phyloP scores from a whole-genome alignment of 805 yeast species.

The Wickerhamiella azymoides region DNA sequence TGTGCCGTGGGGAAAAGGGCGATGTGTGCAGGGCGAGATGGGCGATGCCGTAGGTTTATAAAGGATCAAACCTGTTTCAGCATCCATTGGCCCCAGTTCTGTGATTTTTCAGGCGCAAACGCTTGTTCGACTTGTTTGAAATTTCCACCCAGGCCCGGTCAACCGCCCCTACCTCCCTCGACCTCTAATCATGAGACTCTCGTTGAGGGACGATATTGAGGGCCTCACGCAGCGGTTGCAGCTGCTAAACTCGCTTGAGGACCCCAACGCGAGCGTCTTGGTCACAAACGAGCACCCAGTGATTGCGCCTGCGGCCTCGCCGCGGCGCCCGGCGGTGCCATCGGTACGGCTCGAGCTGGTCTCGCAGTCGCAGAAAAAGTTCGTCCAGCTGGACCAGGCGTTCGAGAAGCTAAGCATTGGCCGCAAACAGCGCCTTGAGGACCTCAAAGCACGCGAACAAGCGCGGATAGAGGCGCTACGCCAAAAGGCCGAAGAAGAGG shows the following conservation, averaged over 20 bases:
- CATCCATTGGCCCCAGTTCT: too few relatives aligned
- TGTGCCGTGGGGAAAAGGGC: too few relatives aligned
- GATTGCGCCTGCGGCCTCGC: neutral
- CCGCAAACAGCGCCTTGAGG: slow-evolving; percentile 1
- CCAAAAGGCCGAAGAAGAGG: slow-evolving; percentile 6
- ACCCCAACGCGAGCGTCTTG: neutral
- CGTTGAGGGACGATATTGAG: neutral
- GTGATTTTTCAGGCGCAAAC: too few relatives aligned
- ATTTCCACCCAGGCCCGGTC: too few relatives aligned
- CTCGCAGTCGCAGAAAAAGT: neutral
- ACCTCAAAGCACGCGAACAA: slow-evolving; percentile 12
- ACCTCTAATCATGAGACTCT: neutral
- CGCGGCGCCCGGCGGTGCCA: neutral
- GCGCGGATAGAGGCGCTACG: slow-evolving; percentile 1
- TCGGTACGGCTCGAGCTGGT: neutral
- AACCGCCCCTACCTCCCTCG: too few relatives aligned
- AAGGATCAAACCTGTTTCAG: too few relatives aligned
- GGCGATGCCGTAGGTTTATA: too few relatives aligned
- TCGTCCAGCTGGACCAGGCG: neutral
- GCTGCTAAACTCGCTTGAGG: neutral
- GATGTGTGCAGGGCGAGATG: too few relatives aligned
- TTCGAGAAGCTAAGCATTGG: neutral
- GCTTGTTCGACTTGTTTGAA: too few relatives aligned
- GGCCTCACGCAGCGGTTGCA: slow-evolving; percentile 5
- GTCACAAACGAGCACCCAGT: neutral